These are phyloP conservation scores for Alternaria triticimaculans DNA, from an alignment of 2,329 filamentous ascomycete genomes.

Conservation along the genomic window DNA sequence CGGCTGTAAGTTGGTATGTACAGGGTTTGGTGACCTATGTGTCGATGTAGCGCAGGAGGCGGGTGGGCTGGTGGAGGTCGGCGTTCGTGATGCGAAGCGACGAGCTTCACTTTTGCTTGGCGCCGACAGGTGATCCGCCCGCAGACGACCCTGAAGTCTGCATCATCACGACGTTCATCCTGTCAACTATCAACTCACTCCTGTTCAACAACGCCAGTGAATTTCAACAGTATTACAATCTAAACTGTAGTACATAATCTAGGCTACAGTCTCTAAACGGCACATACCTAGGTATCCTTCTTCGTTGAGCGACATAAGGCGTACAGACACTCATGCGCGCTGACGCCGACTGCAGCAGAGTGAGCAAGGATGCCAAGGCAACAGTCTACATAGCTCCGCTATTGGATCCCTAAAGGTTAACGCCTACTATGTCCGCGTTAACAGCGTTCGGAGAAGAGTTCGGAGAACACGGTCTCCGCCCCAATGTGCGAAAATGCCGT, in stretches of 20 bases:
- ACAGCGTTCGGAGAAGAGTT: background rate
- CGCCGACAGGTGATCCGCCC: background rate
- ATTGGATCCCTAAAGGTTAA: background rate
- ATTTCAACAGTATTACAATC: background rate
- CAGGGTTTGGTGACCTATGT: background rate
- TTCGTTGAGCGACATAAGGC: background rate
- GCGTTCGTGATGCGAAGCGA: slow-evolving; percentile 14
- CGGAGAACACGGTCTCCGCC: slow-evolving; percentile 2
- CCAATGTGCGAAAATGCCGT: background rate
- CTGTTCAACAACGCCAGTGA: background rate
- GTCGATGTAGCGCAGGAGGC: background rate
- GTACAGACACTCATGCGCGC: background rate
- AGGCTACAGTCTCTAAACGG: background rate
- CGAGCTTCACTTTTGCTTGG: slow-evolving; percentile 20
- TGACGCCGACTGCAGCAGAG: background rate
- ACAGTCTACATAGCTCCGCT: background rate
- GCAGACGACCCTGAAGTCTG: background rate
- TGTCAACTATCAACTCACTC: background rate
- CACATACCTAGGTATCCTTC: background rate
- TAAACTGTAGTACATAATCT: background rate
- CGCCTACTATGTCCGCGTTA: background rate
- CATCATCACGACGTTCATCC: background rate
- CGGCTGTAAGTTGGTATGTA: slow-evolving; percentile 5
- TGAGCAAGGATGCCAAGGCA: background rate
- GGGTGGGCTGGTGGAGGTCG: background rate